Evolutionary conservation across 2,329 filamentous ascomycete species (phyloP).

Genomic region (Paecilomyces dactylethromorphus): DNA sequence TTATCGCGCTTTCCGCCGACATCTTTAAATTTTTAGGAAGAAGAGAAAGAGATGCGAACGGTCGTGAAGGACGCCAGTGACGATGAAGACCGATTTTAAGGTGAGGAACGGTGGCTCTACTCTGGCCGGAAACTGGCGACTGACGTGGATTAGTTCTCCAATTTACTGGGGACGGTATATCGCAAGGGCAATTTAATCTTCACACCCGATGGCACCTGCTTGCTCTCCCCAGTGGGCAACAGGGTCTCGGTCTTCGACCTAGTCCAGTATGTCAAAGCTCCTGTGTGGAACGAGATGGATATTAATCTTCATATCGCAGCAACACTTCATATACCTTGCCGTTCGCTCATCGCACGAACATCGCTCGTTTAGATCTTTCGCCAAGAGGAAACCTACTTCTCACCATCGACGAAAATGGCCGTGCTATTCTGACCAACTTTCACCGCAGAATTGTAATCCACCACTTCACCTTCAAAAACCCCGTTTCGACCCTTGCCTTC

Average conservation of each 20-base stretch:
- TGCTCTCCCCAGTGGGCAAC: conserved; percentile 95
- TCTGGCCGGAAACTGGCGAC: background rate
- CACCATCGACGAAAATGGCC: conserved; percentile 88
- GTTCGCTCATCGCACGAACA: conserved; percentile 87
- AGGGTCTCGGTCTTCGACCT: conserved; percentile 93
- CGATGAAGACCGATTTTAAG: conserved; percentile 99
- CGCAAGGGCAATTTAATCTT: conserved; percentile 96
- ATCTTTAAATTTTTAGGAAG: conserved; percentile 9
- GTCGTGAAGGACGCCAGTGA: conserved; percentile 15
- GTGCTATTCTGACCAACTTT: conserved; percentile 87
- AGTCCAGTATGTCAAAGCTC: conserved; percentile 61
- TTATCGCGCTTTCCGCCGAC: conserved; percentile 15
- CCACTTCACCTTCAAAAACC: conserved; percentile 88
- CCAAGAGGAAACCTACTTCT: conserved; percentile 88
- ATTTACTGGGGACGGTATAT: conserved; percentile 96
- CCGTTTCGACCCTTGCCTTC: conserved; percentile 78
- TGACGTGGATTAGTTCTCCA: conserved; percentile 70
- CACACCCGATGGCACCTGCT: conserved; percentile 89
- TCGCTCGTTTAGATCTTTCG: conserved; percentile 78
- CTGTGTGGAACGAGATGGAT: background rate
- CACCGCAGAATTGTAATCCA: conserved; percentile 80
- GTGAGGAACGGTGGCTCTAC: conserved; percentile 41
- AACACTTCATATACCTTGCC: conserved; percentile 50
- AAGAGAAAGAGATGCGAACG: conserved; percentile 4
- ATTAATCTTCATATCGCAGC: conserved; percentile 13